Evolutionary conservation across 2,329 filamentous ascomycete species (phyloP), one percentile per base, ranked within the genome.

Genomic region (Daldinia sp.): DNA sequence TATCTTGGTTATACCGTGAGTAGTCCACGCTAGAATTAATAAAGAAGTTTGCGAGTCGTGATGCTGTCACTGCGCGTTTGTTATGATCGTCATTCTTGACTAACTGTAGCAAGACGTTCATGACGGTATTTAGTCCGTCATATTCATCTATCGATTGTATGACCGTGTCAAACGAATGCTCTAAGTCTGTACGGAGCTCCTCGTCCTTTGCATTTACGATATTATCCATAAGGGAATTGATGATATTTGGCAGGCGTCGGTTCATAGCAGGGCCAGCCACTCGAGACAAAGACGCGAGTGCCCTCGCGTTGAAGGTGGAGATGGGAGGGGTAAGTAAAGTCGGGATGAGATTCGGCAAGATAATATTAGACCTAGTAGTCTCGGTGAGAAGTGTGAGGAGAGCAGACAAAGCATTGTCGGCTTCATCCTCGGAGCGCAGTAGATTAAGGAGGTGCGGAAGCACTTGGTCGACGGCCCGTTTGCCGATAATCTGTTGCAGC

Each of bases 341-440:
- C 0, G 96, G 95, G 63, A 99, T 93, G 58, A 99, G 89, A 77
- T 96, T 97, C 17, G 95, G 96, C 60, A 99, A 82, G 72, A 99
- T 99, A 70, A 97, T 94, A 77, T 97, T 99, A 19, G 94, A 96
- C 67, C 95, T 87, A 6, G 93, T 95, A 13, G 92, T 89, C 77
- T 99, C 95, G 0, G 94, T 98, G 66, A 99, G 89, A 19, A 99
- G 85, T 0, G 95, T 99, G 66, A 99, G 86, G 41, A 99, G 88
- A 39, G 95, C 96, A 52, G 93, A 91, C 17, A 99, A 83, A 8
- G 95, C 95, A 76, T 97, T 96, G 70, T 97, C 91, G 30, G 95
- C 95, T 67, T 96, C 88, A 9, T 90, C 87, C 59, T 97, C 92
- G 48, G 90, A 90, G 57, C 94, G 90, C 62, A 99, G 82, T n/a